Evolutionary conservation across 1,139 yeast genomes (phyloP).

Genomic region (Debaryomyces sp.): DNA sequence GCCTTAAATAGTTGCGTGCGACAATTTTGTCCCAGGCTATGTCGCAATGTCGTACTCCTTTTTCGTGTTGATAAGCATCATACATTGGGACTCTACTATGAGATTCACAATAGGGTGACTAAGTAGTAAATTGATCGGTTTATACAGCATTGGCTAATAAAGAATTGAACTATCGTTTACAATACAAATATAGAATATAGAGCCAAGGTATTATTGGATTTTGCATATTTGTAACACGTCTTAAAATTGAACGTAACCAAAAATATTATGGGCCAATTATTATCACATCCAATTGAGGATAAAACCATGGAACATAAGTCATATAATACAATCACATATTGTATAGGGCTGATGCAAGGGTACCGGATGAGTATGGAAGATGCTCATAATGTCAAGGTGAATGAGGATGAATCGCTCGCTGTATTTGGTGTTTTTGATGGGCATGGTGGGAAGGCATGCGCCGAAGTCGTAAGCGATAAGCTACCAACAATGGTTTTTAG

Average conservation of each 20-base stretch:
- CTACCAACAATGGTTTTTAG: conserved; percentile 39
- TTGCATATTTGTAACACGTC: neutral
- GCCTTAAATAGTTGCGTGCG: conserved; percentile 4
- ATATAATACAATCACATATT: conserved; percentile 52
- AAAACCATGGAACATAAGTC: conserved; percentile 54
- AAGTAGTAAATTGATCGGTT: neutral
- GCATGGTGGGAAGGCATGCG: conserved; percentile 71
- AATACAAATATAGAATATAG: neutral
- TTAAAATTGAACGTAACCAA: neutral
- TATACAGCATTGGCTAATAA: neutral
- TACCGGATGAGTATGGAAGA: conserved; percentile 78
- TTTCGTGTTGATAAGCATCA: conserved; percentile 5
- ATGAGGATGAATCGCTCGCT: conserved; percentile 50
- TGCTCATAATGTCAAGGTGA: conserved; percentile 57
- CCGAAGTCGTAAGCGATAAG: conserved; percentile 53
- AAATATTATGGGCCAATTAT: conserved; percentile 65
- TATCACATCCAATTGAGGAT: conserved; percentile 77
- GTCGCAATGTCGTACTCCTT: conserved; percentile 4
- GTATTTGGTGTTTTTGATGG: conserved; percentile 81
- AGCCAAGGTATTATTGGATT: neutral
- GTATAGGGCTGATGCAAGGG: conserved; percentile 80
- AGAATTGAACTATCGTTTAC: neutral
- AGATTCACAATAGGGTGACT: neutral
- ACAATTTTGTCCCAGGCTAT: conserved; percentile 1
- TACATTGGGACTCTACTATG: neutral